A percentile compares a stretch with the other conserved stretches of the same genome.
phyloP scores from a whole-genome alignment of 1,139 yeast species.

The Chernovozyma sophiae-reginae region DNA sequence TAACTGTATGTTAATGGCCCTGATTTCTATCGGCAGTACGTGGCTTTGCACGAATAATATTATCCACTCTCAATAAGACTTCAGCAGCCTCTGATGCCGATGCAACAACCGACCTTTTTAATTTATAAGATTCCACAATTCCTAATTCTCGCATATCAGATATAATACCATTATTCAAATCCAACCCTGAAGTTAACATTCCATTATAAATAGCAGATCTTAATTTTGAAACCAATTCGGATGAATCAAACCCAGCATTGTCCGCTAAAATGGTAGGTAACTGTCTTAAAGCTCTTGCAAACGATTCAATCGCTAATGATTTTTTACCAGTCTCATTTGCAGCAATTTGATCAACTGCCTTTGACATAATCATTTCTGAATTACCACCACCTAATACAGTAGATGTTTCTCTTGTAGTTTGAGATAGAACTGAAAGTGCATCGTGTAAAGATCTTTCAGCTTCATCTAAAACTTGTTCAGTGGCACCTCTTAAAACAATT shows the following conservation, averaged over 20 bases:
- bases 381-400: slow-evolving; percentile 98
- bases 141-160: slow-evolving; percentile 96
- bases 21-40: slow-evolving; percentile 85
- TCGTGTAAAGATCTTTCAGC: slow-evolving; percentile 97
- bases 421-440: slow-evolving; percentile 91
- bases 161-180: slow-evolving; percentile 74
- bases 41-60: slow-evolving; percentile 94
- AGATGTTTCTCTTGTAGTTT: slow-evolving; percentile 91
- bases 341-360: slow-evolving; percentile 94
- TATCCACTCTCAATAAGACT: slow-evolving; percentile 89
- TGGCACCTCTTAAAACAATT: slow-evolving; percentile 92
- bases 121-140: slow-evolving; percentile 84
- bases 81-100: slow-evolving; percentile 98
- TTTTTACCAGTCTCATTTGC: slow-evolving; percentile 93
- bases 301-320: slow-evolving; percentile 90
- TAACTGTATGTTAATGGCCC: slow-evolving; percentile 2
- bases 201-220: slow-evolving; percentile 94
- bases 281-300: slow-evolving; percentile 90
- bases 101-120: slow-evolving; percentile 91
- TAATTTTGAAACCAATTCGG: slow-evolving; percentile 85
- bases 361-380: slow-evolving; percentile 96
- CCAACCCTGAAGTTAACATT: slow-evolving; percentile 85
- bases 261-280: slow-evolving; percentile 94
- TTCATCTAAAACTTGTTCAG: slow-evolving; percentile 93
- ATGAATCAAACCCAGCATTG: slow-evolving; percentile 94